Percentiles rank a stretch among this genome's conserved stretches.
phyloP scores from a whole-genome alignment of 2,329 filamentous ascomycete species.

The Zelopaecilomyces penicillatus region DNA sequence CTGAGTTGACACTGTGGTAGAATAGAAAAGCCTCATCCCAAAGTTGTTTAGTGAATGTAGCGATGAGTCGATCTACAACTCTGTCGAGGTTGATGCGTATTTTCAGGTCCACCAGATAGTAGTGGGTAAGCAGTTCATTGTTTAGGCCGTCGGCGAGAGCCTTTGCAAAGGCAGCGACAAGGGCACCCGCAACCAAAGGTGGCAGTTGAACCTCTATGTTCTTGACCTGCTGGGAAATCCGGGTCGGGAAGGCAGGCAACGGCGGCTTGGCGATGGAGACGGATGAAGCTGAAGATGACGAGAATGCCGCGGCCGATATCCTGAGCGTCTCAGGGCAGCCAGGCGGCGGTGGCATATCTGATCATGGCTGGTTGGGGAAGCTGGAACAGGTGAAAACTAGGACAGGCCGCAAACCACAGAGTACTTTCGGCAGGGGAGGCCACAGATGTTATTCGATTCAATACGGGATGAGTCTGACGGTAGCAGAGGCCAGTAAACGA shows the following conservation, averaged over 20 bases:
- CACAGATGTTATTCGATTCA: too few species aligned
- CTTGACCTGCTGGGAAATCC: constrained; percentile 19
- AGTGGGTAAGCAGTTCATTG: constrained; percentile 29
- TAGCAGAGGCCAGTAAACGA: too few species aligned
- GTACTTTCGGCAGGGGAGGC: too few species aligned
- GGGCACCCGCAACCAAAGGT: constrained; percentile 27
- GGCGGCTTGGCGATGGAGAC: constrained; percentile 20
- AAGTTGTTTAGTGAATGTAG: constrained; percentile 22
- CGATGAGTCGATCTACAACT: constrained; percentile 26
- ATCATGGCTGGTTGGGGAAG: constrained; percentile 17
- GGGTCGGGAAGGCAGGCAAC: constrained; percentile 22
- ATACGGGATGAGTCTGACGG: too few species aligned
- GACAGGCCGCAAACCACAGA: too few species aligned
- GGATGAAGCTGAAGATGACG: constrained; percentile 4
- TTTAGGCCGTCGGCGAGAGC: constrained; percentile 25
- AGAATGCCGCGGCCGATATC: constrained; percentile 13
- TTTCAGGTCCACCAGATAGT: constrained; percentile 26
- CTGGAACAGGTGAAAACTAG: not conserved
- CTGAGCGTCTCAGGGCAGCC: constrained; percentile 18
- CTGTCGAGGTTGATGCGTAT: constrained; percentile 27
- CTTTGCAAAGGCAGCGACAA: constrained; percentile 26
- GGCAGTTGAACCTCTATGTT: constrained; percentile 26
- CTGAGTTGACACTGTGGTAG: constrained; percentile 19
- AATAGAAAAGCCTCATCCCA: constrained; percentile 30
- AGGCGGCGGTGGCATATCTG: constrained; percentile 21